A percentile compares a stretch with the other conserved stretches of the same genome.
Evolutionary conservation across 768 basidiomycete species (phyloP).

Genomic region (Phaeolepiota aurea): DNA sequence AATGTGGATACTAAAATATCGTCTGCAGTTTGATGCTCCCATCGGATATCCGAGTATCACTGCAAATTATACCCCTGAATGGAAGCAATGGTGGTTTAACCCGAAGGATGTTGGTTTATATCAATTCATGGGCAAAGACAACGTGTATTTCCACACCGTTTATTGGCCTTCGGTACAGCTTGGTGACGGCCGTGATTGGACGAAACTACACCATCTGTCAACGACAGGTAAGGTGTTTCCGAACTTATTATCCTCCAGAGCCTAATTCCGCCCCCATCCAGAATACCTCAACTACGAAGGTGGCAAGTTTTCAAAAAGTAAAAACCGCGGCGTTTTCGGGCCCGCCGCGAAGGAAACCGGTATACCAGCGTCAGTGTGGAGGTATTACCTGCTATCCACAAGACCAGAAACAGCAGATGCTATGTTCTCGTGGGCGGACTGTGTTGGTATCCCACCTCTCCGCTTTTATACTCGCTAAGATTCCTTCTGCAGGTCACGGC

Average conservation of each 20-base stretch:
- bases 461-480: conserved; percentile 2
- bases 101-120: conserved; percentile 83
- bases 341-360: conserved; percentile 91
- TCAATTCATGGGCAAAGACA: conserved; percentile 99
- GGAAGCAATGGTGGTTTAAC: conserved; percentile 97
- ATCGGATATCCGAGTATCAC: conserved; percentile 98
- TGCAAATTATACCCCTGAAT: conserved; percentile 87
- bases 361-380: conserved; percentile 90
- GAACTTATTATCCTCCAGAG: background rate
- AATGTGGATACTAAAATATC: conserved; percentile 7
- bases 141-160: conserved; percentile 96
- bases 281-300: conserved; percentile 98
- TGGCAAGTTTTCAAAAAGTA: conserved; percentile 97
- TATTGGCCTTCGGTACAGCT: conserved; percentile 88
- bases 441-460: conserved; percentile 40
- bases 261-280: conserved; percentile 18
- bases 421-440: conserved; percentile 95
- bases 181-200: conserved; percentile 89
- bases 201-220: conserved; percentile 86
- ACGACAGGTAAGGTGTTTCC: conserved; percentile 68
- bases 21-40: conserved; percentile 84
- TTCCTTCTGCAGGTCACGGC: conserved; percentile 64
- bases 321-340: conserved; percentile 95
- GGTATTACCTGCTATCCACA: conserved; percentile 89
- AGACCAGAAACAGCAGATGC: conserved; percentile 92